Evolutionary conservation across 805 yeast species (phyloP).

Genomic region (Zygotorulaspora danielsina): DNA sequence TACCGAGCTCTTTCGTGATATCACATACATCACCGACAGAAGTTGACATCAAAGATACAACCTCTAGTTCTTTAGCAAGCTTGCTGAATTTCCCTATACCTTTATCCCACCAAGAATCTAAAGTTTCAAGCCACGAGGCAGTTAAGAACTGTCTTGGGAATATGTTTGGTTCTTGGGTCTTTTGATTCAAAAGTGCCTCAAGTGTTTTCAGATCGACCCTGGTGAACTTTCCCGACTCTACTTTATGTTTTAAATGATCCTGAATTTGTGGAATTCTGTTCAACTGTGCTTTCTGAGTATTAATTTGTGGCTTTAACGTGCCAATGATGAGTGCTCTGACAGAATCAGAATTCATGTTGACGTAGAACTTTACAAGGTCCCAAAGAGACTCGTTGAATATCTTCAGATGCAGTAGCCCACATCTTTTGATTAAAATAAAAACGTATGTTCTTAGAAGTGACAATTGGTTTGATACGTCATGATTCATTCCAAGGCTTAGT

Average conservation of each 20-base stretch:
- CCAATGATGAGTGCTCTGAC: conserved; percentile 58
- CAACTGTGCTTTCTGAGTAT: conserved; percentile 32
- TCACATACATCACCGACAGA: conserved; percentile 42
- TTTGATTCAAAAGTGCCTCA: conserved; percentile 38
- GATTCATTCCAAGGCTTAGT: conserved; percentile 67
- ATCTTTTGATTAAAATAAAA: conserved; percentile 46
- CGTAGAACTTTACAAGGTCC: conserved; percentile 58
- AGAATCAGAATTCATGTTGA: conserved; percentile 38
- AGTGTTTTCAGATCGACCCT: conserved; percentile 45
- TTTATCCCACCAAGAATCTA: conserved; percentile 55
- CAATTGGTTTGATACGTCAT: conserved; percentile 57
- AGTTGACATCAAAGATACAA: conserved; percentile 50
- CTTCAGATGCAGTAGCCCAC: conserved; percentile 54
- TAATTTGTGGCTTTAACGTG: conserved; percentile 31
- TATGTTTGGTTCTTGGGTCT: conserved; percentile 23
- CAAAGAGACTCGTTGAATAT: conserved; percentile 59
- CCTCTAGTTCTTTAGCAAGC: conserved; percentile 44
- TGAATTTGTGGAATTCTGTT: conserved; percentile 44
- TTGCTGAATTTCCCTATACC: conserved; percentile 52
- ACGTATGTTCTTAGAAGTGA: conserved; percentile 45
- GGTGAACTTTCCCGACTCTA: conserved; percentile 46
- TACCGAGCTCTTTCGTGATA: conserved; percentile 41
- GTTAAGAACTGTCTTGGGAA: conserved; percentile 56
- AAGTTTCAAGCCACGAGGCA: conserved; percentile 51
- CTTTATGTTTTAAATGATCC: conserved; percentile 44